Evolutionary conservation across 805 yeast species (phyloP), one percentile per base, ranked within the genome.

Genomic region (Schwanniomyces yamadae): DNA sequence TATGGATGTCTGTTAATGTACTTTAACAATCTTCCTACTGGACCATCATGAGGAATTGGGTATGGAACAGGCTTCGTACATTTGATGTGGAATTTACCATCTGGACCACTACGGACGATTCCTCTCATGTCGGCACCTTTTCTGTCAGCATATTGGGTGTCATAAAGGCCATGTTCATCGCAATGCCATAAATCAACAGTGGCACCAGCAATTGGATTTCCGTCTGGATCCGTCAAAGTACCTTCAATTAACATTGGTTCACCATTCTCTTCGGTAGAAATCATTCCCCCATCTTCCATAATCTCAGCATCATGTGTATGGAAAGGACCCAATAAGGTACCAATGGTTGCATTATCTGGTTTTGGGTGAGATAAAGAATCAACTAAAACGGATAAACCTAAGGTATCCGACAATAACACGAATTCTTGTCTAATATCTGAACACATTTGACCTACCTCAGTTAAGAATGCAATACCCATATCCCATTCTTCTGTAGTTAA

Each of bases 1-100:
- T 48, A 52, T 25, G 69, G 68, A 42, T 63, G 69, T 41, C 69
- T 48, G 25, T 58, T 58, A 43, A 63, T 52, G 19, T 38, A 24
- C 30, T 57, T 45, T 17, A 63, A 48, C 36, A 63, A 36, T 24
- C 49, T 40, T 10, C 69, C 69, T 6, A 58, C 69, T 6, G 69
- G 69, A 6, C 69, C 69, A 44, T 63, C 69, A 42, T 52, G 52
- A 10, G 69, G 69, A 29, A 63, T 63, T 15, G 67, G 68, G 36
- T 63, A 63, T 15, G 69, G 49, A 9, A 57, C 58, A 12, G 69
- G 69, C 28, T 48, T 49, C 33, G 59, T 44, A 28, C 64, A 60
- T 21, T 45, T 45, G 22, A 59, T 50, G 14, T 46, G 37, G 39
- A 50, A 61, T 21, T 42, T 34, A 26, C 48, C 55, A 31, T 50